Base-by-base conservation (phyloP, 768 basidiomycete species). In the Mycena alexandri region DNA sequence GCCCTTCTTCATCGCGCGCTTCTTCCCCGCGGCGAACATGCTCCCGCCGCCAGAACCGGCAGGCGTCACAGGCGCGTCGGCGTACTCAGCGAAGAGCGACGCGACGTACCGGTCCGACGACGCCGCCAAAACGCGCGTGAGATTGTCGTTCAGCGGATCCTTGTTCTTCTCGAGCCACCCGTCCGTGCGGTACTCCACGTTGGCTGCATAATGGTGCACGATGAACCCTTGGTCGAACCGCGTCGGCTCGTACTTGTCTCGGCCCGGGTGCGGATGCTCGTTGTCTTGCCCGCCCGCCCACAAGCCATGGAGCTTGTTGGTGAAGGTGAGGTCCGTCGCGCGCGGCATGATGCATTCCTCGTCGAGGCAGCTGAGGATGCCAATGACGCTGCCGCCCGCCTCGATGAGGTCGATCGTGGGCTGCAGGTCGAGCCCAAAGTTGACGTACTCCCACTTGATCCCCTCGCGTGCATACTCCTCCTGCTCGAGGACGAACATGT, bases 331-430 rank as follows among this genome's bases (percentile, higher is more conserved):
- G 77, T 99, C 97, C 14, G 93, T 94, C 5, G 97, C 97, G 76
- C 95, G 95, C n/a, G 97, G 98, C 97, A 99, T 99, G 79, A 99
- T 99, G 76, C 97, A 99, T 70, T 98, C 97, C 76, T 99, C 98
- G 77, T 99, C 98, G 41, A 99, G 81, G 73, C 93, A 91, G 68
- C 95, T 94, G 50, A 99, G 85, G 66, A 99, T 92, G 59, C 98
- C 98, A 69, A 98, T 95, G 0, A 83, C 82, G 56, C 85, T 88
- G 19, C 93, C 89, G 60, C 90, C 90, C 13, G 93, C 84, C 79
- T 99, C 98, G 73, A 99, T 99, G 57, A 99, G 89, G 76, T 99
- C 97, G 76, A 99, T 99, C 5, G 98, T 99, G 1, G 98, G 98
- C 75, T 99, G 97, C 8, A 99, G 82, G 78, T 99, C 97, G 47